Conservation (phyloP, 2,329 filamentous ascomycete genomes). For the Aureobasidium sp. region DNA sequence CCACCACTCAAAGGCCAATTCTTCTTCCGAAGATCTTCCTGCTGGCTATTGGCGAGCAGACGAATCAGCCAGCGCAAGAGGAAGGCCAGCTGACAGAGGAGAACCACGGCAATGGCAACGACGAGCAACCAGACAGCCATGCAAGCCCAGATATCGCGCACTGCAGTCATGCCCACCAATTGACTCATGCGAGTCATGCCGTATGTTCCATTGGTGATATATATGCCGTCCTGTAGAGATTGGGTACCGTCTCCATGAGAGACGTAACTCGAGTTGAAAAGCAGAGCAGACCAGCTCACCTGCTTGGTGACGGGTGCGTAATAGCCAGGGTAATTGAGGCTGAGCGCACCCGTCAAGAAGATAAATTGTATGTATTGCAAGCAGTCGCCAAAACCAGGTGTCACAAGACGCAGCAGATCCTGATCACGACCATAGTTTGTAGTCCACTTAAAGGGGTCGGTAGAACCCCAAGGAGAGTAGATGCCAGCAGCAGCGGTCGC, state of each 20-base stretch:
- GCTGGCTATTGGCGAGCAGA: conserved; percentile 60
- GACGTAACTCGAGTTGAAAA: conserved; percentile 90
- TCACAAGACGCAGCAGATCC: conserved; percentile 84
- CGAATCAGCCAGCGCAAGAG: conserved; percentile 68
- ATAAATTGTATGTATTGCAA: conserved; percentile 95
- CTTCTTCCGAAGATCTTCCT: conserved; percentile 84
- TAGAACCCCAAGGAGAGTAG: conserved; percentile 88
- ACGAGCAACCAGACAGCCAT: conserved; percentile 87
- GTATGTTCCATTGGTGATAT: conserved; percentile 68
- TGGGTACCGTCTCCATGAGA: conserved; percentile 58
- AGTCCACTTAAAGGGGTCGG: conserved; percentile 90
- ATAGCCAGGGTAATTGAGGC: conserved; percentile 84
- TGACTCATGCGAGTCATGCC: conserved; percentile 75
- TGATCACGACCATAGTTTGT: conserved; percentile 94
- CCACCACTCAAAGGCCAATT: conserved; percentile 71
- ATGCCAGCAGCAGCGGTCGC: conserved; percentile 80
- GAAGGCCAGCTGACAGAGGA: conserved; percentile 72
- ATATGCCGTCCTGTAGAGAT: conserved; percentile 77
- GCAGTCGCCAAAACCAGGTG: conserved; percentile 93
- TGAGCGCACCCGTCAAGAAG: conserved; percentile 77
- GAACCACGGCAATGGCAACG: conserved; percentile 60
- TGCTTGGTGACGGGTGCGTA: conserved; percentile 89
- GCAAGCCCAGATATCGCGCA: conserved; percentile 82
- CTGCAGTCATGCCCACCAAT: conserved; percentile 69
- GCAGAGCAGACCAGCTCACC: conserved; percentile 77